Evolutionary conservation across 225 moss, liverwort and hornwort species (phyloP).

Genomic region (Antitrichia curtipendula): DNA sequence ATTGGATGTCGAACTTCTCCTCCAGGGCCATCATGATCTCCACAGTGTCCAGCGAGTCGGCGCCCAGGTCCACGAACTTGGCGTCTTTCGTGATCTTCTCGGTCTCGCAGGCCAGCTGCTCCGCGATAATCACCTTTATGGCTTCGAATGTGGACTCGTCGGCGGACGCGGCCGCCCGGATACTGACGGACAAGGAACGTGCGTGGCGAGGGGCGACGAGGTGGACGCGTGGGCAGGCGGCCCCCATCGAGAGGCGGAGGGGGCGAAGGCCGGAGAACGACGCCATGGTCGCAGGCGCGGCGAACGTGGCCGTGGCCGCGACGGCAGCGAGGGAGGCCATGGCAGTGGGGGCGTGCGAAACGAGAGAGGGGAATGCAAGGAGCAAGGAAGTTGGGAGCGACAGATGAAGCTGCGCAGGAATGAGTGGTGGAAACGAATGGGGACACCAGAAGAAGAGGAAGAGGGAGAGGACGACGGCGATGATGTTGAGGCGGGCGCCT

Average conservation of each 20-base stretch:
- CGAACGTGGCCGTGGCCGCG: neutral
- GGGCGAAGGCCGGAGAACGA: constrained; percentile 9
- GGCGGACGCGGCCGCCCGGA: neutral
- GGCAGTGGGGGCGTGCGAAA: neutral
- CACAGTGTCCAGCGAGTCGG: constrained; percentile 85
- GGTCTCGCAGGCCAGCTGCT: constrained; percentile 26
- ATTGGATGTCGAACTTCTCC: constrained; percentile 27
- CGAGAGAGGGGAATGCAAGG: neutral
- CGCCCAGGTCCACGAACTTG: constrained; percentile 67
- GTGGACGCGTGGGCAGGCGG: neutral
- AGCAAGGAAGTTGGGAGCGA: neutral
- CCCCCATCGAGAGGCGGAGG: neutral
- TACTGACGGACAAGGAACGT: neutral
- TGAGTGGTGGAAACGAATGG: too few species aligned
- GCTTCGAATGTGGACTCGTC: constrained; percentile 1
- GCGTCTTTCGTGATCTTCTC: constrained; percentile 12
- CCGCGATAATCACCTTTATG: constrained; percentile 38
- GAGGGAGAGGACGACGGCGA: neutral
- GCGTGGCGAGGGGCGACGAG: neutral
- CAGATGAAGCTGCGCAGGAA: neutral
- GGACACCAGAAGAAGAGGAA: neutral
- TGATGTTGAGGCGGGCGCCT: neutral
- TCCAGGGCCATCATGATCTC: constrained; percentile 63
- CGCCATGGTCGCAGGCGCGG: neutral
- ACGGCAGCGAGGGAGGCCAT: constrained; percentile 9